These are phyloP conservation scores for Starmerella khaoyaiensis DNA, from an alignment of 805 yeast genomes.

Conservation along the genomic window DNA sequence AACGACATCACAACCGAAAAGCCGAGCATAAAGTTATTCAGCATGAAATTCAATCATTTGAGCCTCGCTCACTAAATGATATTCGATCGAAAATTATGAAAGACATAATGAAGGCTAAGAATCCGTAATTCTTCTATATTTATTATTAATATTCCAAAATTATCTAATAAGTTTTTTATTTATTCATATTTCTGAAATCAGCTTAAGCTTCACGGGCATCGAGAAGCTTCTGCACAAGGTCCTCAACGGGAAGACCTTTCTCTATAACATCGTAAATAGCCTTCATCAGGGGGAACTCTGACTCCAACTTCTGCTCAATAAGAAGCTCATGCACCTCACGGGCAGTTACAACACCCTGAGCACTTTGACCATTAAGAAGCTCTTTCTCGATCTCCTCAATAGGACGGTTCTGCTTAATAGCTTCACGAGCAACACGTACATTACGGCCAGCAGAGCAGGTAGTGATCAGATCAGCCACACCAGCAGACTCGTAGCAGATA, in stretches of 20 bases:
- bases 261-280: constrained; percentile 75
- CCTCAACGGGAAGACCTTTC: constrained; percentile 59
- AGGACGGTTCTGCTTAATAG: constrained; percentile 65
- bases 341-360: constrained; percentile 88
- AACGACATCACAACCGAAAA: constrained; percentile 15
- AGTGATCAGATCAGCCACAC: constrained; percentile 96
- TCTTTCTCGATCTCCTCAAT: constrained; percentile 76
- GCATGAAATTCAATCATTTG: constrained; percentile 15
- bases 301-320: constrained; percentile 36
- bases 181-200: not conserved
- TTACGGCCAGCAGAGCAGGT: constrained; percentile 97
- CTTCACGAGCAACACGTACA: constrained; percentile 75
- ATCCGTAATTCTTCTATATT: too few species aligned
- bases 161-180: not conserved
- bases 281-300: constrained; percentile 70
- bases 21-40: constrained; percentile 18
- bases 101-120: too few species aligned
- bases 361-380: constrained; percentile 86
- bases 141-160: not conserved
- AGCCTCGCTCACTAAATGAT: constrained; percentile 8
- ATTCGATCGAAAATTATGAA: constrained; percentile 5
- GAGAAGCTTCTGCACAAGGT: constrained; percentile 30
- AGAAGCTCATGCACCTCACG: constrained; percentile 79
- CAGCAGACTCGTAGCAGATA: constrained; percentile 87
- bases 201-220: constrained; percentile 8